phyloP scores from a whole-genome alignment of 805 yeast genomes.

The Metschnikowia shivogae region DNA sequence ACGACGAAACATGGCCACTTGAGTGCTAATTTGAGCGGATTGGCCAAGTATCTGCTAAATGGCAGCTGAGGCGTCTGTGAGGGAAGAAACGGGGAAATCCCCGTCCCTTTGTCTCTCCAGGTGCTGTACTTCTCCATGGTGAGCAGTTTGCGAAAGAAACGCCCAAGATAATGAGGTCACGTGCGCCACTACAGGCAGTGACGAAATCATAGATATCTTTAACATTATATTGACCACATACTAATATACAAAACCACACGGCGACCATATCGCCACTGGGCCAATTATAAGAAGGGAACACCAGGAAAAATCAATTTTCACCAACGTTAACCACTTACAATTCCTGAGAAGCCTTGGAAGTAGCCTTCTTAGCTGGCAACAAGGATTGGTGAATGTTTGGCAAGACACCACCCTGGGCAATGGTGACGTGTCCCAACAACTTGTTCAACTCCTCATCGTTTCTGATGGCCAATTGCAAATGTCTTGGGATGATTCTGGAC shows the following conservation, averaged over 20 bases:
- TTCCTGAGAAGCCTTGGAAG: slow-evolving; percentile 23
- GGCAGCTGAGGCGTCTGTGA: slow-evolving; percentile 22
- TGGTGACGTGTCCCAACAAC: slow-evolving; percentile 60
- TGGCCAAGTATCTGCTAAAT: slow-evolving; percentile 9
- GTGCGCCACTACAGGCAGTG: not conserved
- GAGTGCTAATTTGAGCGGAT: slow-evolving; percentile 16
- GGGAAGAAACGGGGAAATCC: slow-evolving; percentile 88
- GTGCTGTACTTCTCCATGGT: slow-evolving; percentile 49
- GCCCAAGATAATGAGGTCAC: not conserved
- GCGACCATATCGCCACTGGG: slow-evolving; percentile 18
- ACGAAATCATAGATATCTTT: slow-evolving; percentile 9
- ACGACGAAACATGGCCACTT: slow-evolving; percentile 28
- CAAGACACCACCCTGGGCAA: slow-evolving; percentile 51
- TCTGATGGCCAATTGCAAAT: slow-evolving; percentile 50
- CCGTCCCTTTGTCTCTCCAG: slow-evolving; percentile 89
- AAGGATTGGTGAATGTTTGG: slow-evolving; percentile 49
- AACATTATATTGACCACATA: slow-evolving; percentile 23
- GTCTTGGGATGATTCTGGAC: slow-evolving; percentile 60
- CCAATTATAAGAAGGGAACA: slow-evolving; percentile 19
- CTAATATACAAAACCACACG: slow-evolving; percentile 22
- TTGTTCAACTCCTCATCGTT: slow-evolving; percentile 50
- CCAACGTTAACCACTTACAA: slow-evolving; percentile 18
- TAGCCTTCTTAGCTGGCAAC: slow-evolving; percentile 33
- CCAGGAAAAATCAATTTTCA: slow-evolving; percentile 19
- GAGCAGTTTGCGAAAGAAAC: not conserved